Conservation (phyloP, 495 filamentous ascomycete genomes). For the Aspergillus taichungensis region DNA sequence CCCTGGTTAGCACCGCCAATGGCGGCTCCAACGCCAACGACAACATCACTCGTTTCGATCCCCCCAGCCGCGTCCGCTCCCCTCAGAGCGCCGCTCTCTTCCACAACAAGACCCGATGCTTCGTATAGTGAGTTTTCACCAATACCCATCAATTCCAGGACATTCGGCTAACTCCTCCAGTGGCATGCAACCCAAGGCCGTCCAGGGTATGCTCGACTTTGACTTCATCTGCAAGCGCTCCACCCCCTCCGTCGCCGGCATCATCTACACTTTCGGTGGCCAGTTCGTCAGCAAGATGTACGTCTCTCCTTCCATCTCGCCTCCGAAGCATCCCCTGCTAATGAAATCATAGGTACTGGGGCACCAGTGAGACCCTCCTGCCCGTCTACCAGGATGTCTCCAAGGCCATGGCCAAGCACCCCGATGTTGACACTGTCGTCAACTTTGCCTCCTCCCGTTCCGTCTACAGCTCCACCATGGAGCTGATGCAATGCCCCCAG, state of each 20-base stretch:
- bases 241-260: conserved; percentile 94
- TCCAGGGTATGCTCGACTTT: conserved; percentile 99
- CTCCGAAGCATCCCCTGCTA: background rate
- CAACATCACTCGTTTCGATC: conserved; percentile 93
- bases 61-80: conserved; percentile 86
- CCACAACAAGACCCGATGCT: conserved; percentile 98
- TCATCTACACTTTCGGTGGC: conserved; percentile 99
- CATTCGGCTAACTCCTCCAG: conserved; percentile 25
- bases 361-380: conserved; percentile 96
- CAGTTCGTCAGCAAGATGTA: conserved; percentile 99
- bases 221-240: conserved; percentile 99
- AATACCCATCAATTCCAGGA: background rate
- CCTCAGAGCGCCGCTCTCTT: conserved; percentile 85
- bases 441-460: conserved; percentile 98
- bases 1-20: conserved; percentile 30
- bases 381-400: conserved; percentile 93
- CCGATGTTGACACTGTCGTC: conserved; percentile 92
- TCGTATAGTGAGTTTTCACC: conserved; percentile 75
- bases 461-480: conserved; percentile 96
- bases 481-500: conserved; percentile 94
- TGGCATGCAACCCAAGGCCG: conserved; percentile 93
- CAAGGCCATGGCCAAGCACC: conserved; percentile 96
- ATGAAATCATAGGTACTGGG: conserved; percentile 67
- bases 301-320: conserved; percentile 6
- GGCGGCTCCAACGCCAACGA: conserved; percentile 70